Evolutionary conservation across 2,329 filamentous ascomycete species (phyloP).

Genomic region (Chalara sp.): DNA sequence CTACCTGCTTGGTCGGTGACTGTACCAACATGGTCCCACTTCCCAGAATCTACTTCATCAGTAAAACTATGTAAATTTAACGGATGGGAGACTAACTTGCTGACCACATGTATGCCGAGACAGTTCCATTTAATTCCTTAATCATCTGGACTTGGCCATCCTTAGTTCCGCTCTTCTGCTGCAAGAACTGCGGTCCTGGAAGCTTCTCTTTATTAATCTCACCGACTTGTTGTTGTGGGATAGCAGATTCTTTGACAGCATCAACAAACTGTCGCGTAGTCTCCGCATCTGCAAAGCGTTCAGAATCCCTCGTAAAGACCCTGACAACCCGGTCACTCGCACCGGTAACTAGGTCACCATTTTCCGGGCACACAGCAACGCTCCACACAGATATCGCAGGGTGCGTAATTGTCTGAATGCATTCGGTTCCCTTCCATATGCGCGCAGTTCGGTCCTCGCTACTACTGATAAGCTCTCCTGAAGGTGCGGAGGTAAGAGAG

Average conservation of each 20-base stretch:
- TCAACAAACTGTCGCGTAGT: conserved; percentile 72
- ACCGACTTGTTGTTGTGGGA: conserved; percentile 78
- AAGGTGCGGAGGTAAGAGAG: conserved; percentile 67
- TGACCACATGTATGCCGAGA: conserved; percentile 89
- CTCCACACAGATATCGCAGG: conserved; percentile 95
- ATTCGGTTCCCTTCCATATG: conserved; percentile 77
- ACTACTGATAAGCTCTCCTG: conserved; percentile 82
- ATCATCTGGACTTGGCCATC: conserved; percentile 96
- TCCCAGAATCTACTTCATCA: conserved; percentile 28
- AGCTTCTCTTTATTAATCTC: conserved; percentile 88
- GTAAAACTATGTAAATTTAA: neutral
- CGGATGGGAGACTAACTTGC: conserved; percentile 11
- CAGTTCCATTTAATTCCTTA: conserved; percentile 68
- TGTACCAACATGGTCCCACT: conserved; percentile 88
- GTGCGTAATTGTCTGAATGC: conserved; percentile 92
- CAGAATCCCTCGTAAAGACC: conserved; percentile 69
- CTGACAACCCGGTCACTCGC: conserved; percentile 83
- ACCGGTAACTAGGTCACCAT: conserved; percentile 88
- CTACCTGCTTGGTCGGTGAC: conserved; percentile 86
- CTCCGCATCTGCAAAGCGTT: conserved; percentile 63
- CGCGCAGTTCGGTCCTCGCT: conserved; percentile 92
- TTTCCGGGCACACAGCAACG: conserved; percentile 74
- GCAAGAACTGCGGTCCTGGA: conserved; percentile 80
- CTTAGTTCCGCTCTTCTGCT: conserved; percentile 79
- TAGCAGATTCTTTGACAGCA: conserved; percentile 73